Conservation (phyloP, 495 filamentous ascomycete genomes). For the Xylaria cubensis region DNA sequence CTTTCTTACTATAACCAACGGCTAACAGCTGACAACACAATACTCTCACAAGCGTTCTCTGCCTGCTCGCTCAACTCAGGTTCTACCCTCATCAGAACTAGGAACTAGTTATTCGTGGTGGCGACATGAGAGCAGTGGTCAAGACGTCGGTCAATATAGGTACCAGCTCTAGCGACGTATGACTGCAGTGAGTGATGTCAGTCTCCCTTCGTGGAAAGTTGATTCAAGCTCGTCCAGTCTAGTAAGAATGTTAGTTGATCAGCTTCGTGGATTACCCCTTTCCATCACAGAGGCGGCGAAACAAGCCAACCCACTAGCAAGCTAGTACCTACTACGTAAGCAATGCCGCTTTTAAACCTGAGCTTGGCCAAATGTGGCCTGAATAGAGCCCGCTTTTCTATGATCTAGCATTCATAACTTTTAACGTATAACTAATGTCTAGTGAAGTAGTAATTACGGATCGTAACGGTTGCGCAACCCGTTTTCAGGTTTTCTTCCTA, state of each 20-base stretch:
- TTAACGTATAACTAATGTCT: too few species aligned
- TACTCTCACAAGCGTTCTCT: neutral
- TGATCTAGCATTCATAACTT: too few species aligned
- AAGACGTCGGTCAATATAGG: neutral
- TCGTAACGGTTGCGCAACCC: too few species aligned
- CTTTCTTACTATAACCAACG: neutral
- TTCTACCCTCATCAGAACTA: neutral
- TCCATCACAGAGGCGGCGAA: neutral
- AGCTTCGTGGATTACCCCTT: constrained; percentile 5
- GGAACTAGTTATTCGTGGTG: neutral
- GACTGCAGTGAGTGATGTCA: constrained; percentile 1
- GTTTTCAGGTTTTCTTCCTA: too few species aligned
- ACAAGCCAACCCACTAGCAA: neutral
- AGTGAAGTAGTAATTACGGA: too few species aligned
- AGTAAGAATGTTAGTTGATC: neutral
- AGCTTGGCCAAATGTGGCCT: too few species aligned
- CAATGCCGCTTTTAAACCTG: too few species aligned
- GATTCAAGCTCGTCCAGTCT: neutral
- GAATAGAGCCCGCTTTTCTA: too few species aligned
- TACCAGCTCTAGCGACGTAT: neutral
- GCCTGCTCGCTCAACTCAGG: neutral
- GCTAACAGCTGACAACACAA: neutral
- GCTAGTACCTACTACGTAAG: too few species aligned
- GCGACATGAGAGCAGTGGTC: neutral
- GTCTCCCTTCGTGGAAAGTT: neutral